Evolutionary conservation across 2,329 filamentous ascomycete genomes (phyloP).

Genomic region (Penicillium brevicompactum): DNA sequence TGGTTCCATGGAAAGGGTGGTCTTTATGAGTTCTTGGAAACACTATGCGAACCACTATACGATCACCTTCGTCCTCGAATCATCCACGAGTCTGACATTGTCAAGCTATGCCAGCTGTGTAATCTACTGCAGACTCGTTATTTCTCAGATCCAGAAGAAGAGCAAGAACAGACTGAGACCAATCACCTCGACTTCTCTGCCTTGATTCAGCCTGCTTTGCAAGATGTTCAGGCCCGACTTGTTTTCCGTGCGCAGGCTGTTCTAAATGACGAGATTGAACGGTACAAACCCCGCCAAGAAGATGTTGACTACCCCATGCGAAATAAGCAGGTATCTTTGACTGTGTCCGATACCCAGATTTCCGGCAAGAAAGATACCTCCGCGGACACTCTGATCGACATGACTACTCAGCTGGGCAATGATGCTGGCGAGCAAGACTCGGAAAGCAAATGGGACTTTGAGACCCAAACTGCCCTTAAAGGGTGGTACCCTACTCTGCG

Average conservation of each 20-base stretch:
- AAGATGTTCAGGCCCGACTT: conserved; percentile 67
- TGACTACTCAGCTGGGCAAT: conserved; percentile 52
- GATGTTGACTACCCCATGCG: conserved; percentile 66
- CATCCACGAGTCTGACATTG: conserved; percentile 67
- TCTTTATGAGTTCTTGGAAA: conserved; percentile 67
- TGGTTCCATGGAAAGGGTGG: conserved; percentile 67
- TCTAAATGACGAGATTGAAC: conserved; percentile 67
- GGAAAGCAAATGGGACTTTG: conserved; percentile 55
- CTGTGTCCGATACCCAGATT: conserved; percentile 48
- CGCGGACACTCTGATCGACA: conserved; percentile 39
- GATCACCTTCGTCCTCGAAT: conserved; percentile 66
- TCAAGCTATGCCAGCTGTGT: conserved; percentile 68
- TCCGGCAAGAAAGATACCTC: conserved; percentile 57
- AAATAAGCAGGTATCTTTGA: conserved; percentile 47
- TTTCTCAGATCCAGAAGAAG: conserved; percentile 60
- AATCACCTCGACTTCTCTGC: conserved; percentile 63
- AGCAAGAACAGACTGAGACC: conserved; percentile 51
- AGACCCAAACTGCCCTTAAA: conserved; percentile 58
- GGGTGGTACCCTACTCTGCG: conserved; percentile 69
- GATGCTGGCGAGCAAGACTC: conserved; percentile 52
- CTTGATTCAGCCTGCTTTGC: conserved; percentile 65
- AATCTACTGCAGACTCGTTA: conserved; percentile 67
- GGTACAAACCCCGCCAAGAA: conserved; percentile 65
- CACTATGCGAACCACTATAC: conserved; percentile 68
- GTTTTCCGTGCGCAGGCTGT: conserved; percentile 66